Base-by-base conservation (phyloP, 1,284 basidiomycete species). In the Melampsora americana region DNA sequence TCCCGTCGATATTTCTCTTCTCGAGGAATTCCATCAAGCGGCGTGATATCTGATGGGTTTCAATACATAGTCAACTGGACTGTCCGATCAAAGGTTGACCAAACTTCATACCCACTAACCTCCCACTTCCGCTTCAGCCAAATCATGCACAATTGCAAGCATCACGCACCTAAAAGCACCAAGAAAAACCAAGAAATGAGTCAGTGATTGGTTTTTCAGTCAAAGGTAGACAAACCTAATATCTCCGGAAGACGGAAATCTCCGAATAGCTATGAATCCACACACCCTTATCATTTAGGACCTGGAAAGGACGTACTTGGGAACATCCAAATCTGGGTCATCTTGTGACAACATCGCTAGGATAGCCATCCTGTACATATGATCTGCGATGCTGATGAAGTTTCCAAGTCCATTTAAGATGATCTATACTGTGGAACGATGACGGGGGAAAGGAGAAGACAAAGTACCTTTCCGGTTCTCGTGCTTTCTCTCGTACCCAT, bases 321-420 rank as follows among this genome's bases (percentile, higher is more conserved):
- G 61, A n/a, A 72, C 44, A 64, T 73, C 70, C 5, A 73, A 61
- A 5, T 12, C 11, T 5, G 62, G 16, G n/a, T 73, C 70, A 3
- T 73, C 61, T 18, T 73, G 60, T 18, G 62, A 66, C 35, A 73
- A n/a, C 62, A 73, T 56, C 9, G 70, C 70, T 42, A 73, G 50
- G 62, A 73, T 66, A 6, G 70, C 70, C 70, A 73, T 73, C 32
- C 70, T 23, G 50, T 73, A 73, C 70, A 73, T 73, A 59, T 73
- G 70, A 35, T 73, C 70, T 6, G 70, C 28, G 14, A 73, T 72
- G 64, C 70, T 72, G 32, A 11, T 53, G 18, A 18, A 28, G 23
- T 16, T 12, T 12, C 20, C 26, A n/a, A 32, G n/a, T 26, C 18
- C 7, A 59, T 26, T 18, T 28, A 20, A 59, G 23, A 35, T 11